Conservation (phyloP, 768 basidiomycete species). For the Boletus tylopilopsis region DNA sequence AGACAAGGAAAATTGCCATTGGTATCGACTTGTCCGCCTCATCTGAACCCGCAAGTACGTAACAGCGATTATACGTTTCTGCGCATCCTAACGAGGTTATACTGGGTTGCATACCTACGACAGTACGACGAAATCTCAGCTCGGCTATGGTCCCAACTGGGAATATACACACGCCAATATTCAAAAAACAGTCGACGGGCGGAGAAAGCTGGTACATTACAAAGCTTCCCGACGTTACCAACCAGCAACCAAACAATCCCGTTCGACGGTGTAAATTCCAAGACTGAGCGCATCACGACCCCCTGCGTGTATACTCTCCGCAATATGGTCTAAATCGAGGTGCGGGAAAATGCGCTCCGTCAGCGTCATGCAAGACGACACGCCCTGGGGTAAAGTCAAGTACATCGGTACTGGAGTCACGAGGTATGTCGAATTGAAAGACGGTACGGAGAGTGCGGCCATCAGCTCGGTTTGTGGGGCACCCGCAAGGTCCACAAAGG, state of each 20-base stretch:
- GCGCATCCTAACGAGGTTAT: too few species aligned
- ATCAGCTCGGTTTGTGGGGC: slow-evolving; percentile 15
- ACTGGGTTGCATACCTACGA: too few species aligned
- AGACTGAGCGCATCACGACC: slow-evolving; percentile 30
- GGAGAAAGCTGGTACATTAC: not conserved
- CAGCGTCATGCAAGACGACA: slow-evolving; percentile 23
- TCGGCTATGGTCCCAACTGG: too few species aligned
- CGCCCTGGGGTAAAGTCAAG: slow-evolving; percentile 10
- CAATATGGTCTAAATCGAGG: slow-evolving; percentile 37
- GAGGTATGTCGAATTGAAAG: slow-evolving; percentile 18
- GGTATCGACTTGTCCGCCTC: too few species aligned
- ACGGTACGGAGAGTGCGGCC: slow-evolving; percentile 12
- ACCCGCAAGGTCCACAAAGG: slow-evolving; percentile 31
- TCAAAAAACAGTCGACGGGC: too few species aligned
- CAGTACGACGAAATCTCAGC: too few species aligned
- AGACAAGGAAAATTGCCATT: too few species aligned
- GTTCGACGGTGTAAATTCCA: slow-evolving; percentile 28
- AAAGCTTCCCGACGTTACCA: not conserved
- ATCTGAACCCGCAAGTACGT: too few species aligned
- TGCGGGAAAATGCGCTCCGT: slow-evolving; percentile 32
- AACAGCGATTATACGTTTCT: too few species aligned
- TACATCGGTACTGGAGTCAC: slow-evolving; percentile 32
- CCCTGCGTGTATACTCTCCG: slow-evolving; percentile 29
- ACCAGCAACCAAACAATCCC: slow-evolving; percentile 5
- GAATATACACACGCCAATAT: too few species aligned